Evolutionary conservation across 2,329 filamentous ascomycete genomes (phyloP).

Genomic region (Drechslerella coelobrocha): DNA sequence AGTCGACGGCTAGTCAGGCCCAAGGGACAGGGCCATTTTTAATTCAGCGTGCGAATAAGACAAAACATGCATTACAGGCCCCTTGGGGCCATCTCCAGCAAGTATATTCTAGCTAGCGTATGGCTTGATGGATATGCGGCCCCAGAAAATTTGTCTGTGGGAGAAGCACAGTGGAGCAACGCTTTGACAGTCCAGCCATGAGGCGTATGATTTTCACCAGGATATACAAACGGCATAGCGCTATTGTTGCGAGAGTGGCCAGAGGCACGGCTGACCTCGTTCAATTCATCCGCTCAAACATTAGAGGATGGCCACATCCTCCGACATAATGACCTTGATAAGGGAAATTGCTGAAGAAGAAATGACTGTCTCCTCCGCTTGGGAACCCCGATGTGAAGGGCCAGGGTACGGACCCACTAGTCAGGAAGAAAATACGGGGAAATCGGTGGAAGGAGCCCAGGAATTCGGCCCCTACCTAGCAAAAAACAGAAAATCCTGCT

Average conservation of each 20-base stretch:
- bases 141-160: conserved; percentile 45
- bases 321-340: conserved; percentile 26
- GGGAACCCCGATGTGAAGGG: conserved; percentile 36
- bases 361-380: conserved; percentile 34
- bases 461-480: conserved; percentile 11
- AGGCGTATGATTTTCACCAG: conserved; percentile 50
- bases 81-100: conserved; percentile 48
- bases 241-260: conserved; percentile 40
- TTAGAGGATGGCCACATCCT: conserved; percentile 35
- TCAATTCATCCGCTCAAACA: conserved; percentile 45
- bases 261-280: conserved; percentile 25
- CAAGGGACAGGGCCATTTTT: not conserved
- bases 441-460: conserved; percentile 39
- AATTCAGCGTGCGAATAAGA: conserved; percentile 43
- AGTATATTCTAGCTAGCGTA: conserved; percentile 17
- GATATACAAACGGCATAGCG: conserved; percentile 46
- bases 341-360: conserved; percentile 35
- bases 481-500: conserved; percentile 28
- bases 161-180: conserved; percentile 46
- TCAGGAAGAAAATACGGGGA: conserved; percentile 48
- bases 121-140: conserved; percentile 45
- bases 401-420: conserved; percentile 27
- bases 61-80: conserved; percentile 27
- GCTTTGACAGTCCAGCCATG: conserved; percentile 50
- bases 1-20: conserved; percentile 31